Evolutionary conservation across 2,329 filamentous ascomycete genomes (phyloP).

Genomic region (Fusarium floridanum): DNA sequence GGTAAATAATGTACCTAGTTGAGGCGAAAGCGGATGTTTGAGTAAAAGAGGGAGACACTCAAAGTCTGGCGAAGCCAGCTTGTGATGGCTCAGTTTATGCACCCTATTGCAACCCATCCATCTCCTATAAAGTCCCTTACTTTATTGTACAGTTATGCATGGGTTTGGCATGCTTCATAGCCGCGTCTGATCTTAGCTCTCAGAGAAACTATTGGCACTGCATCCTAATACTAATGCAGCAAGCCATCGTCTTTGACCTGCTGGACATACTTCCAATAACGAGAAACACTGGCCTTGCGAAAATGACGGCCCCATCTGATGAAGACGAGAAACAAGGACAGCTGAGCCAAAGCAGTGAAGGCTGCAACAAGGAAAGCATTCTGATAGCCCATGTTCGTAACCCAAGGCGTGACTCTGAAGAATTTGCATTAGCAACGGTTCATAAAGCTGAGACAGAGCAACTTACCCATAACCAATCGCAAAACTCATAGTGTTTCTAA

Average conservation of each 20-base stretch:
- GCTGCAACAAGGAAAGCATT: constrained; percentile 21
- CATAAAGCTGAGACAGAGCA: neutral
- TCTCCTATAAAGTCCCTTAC: too few relatives aligned
- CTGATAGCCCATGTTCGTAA: constrained; percentile 24
- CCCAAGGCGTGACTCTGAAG: constrained; percentile 24
- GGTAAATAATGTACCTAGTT: neutral
- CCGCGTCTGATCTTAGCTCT: neutral
- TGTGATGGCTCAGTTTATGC: too few relatives aligned
- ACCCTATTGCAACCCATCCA: too few relatives aligned
- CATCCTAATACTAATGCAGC: neutral
- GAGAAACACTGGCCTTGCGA: neutral
- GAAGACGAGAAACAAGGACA: neutral
- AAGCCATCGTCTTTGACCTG: constrained; percentile 3
- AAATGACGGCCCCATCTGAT: neutral
- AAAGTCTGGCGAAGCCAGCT: neutral
- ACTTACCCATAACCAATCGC: constrained; percentile 44
- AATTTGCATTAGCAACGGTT: neutral
- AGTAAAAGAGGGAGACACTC: neutral
- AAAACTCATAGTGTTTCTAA: constrained; percentile 53
- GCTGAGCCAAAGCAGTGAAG: neutral
- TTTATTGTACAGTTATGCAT: too few relatives aligned
- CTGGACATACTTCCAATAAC: constrained; percentile 9
- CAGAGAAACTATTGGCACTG: neutral
- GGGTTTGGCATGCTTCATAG: neutral
- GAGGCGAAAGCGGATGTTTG: neutral